Percentiles rank a stretch among this genome's conserved stretches.
phyloP scores from a whole-genome alignment of 2,329 filamentous ascomycete genomes.

The Aspergillus transmontanensis region DNA sequence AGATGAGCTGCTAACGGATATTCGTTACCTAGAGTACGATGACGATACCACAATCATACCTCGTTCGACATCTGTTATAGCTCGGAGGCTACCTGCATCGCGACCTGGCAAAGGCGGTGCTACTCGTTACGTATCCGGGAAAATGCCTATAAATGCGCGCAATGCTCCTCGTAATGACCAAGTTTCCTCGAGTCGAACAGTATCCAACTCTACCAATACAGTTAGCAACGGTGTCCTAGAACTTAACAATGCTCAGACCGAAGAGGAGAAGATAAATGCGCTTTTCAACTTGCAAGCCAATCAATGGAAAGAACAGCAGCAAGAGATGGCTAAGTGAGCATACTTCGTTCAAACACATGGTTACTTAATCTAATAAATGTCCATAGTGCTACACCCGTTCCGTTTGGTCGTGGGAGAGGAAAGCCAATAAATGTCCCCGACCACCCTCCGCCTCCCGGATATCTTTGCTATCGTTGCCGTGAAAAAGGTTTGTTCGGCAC shows the following conservation, averaged over 20 bases:
- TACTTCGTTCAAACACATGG: neutral
- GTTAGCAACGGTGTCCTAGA: conserved; percentile 60
- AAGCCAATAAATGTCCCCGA: conserved; percentile 73
- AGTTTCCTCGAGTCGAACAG: conserved; percentile 39
- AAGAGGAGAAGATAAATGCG: conserved; percentile 90
- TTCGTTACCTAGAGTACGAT: conserved; percentile 73
- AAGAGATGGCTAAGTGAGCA: conserved; percentile 80
- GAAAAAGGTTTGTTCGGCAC: conserved; percentile 67
- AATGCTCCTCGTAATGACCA: conserved; percentile 72
- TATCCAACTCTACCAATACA: conserved; percentile 42
- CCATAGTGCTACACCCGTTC: conserved; percentile 47
- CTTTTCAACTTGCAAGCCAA: conserved; percentile 89
- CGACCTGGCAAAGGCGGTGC: conserved; percentile 87
- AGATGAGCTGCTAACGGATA: conserved; percentile 25
- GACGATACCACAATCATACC: conserved; percentile 98
- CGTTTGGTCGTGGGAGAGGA: conserved; percentile 41
- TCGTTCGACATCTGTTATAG: conserved; percentile 90
- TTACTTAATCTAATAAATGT: conserved; percentile 34
- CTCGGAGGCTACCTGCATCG: conserved; percentile 78
- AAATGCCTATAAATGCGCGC: conserved; percentile 87
- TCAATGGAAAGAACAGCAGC: conserved; percentile 90
- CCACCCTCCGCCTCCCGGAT: conserved; percentile 88
- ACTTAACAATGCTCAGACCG: conserved; percentile 79
- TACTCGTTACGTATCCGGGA: conserved; percentile 92
- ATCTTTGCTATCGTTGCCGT: conserved; percentile 94